These are phyloP conservation scores for Cryphonectria naterciae DNA, from an alignment of 2,329 filamentous ascomycete genomes.

Conservation along the genomic window DNA sequence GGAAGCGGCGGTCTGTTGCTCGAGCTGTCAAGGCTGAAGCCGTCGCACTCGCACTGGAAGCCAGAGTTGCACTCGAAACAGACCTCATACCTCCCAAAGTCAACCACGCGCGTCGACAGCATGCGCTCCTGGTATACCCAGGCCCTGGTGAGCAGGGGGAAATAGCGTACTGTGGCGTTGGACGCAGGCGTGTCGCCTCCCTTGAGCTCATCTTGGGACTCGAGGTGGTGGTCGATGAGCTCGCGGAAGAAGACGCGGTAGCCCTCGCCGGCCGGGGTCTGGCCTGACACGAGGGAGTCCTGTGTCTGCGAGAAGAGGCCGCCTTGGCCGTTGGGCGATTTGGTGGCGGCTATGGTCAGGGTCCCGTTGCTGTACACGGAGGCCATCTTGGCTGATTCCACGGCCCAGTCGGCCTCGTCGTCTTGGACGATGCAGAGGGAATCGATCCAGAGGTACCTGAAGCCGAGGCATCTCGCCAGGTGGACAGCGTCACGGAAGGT, in stretches of 20 bases:
- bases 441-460: conserved; percentile 16
- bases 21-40: not conserved
- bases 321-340: not conserved
- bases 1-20: not conserved
- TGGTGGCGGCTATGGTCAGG: conserved; percentile 21
- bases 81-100: conserved; percentile 15
- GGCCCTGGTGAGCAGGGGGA: conserved; percentile 13
- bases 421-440: conserved; percentile 28
- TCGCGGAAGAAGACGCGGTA: conserved; percentile 5
- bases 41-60: conserved; percentile 10
- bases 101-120: conserved; percentile 8
- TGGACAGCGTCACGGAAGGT: conserved; percentile 11
- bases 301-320: conserved; percentile 10
- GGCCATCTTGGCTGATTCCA: conserved; percentile 24
- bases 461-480: conserved; percentile 4
- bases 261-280: not conserved
- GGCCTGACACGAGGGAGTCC: not conserved
- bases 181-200: not conserved
- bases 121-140: conserved; percentile 20
- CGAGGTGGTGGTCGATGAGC: conserved; percentile 2
- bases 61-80: conserved; percentile 9
- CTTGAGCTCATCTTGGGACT: not conserved
- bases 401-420: conserved; percentile 20
- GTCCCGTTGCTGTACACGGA: conserved; percentile 19
- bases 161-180: not conserved